Evolutionary conservation across 176 grass and related monocot species (phyloP).

Genomic region (Luzula sylvatica): DNA sequence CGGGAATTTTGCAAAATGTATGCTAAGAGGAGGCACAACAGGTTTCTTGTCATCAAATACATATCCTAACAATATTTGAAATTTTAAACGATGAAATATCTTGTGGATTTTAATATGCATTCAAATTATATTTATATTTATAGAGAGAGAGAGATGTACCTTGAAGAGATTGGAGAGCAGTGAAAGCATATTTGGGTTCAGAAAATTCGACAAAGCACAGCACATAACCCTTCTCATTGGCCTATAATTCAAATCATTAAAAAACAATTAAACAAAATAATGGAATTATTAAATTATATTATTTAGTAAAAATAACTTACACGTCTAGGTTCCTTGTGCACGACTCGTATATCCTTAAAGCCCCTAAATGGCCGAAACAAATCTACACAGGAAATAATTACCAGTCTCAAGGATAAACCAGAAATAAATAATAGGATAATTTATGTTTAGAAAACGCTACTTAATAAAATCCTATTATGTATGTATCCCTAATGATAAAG

Average conservation of each 20-base stretch:
- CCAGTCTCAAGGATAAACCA: slow-evolving; percentile 29
- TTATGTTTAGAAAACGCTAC: too few species aligned
- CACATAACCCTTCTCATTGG: slow-evolving; percentile 60
- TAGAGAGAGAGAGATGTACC: slow-evolving; percentile 53
- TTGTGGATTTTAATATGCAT: slow-evolving; percentile 5
- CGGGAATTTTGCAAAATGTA: slow-evolving; percentile 71
- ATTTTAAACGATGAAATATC: slow-evolving; percentile 1
- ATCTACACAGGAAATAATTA: slow-evolving; percentile 44
- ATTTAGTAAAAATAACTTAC: slow-evolving; percentile 30
- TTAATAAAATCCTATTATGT: too few species aligned
- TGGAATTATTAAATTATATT: not conserved
- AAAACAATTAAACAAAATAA: not conserved
- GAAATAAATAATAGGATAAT: not conserved
- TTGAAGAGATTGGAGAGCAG: slow-evolving; percentile 43
- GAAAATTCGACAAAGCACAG: slow-evolving; percentile 87
- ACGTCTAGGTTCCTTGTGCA: slow-evolving; percentile 61
- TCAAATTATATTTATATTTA: not conserved
- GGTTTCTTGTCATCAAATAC: slow-evolving; percentile 59
- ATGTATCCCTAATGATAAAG: too few species aligned
- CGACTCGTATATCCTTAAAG: slow-evolving; percentile 67
- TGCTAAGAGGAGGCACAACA: slow-evolving; percentile 23
- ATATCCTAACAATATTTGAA: slow-evolving; percentile 42
- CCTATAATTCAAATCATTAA: slow-evolving; percentile 32
- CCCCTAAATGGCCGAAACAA: slow-evolving; percentile 55
- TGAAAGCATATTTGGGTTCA: slow-evolving; percentile 35